Conservation (phyloP, 306 rosid genomes). For the Malus sylvestris region DNA sequence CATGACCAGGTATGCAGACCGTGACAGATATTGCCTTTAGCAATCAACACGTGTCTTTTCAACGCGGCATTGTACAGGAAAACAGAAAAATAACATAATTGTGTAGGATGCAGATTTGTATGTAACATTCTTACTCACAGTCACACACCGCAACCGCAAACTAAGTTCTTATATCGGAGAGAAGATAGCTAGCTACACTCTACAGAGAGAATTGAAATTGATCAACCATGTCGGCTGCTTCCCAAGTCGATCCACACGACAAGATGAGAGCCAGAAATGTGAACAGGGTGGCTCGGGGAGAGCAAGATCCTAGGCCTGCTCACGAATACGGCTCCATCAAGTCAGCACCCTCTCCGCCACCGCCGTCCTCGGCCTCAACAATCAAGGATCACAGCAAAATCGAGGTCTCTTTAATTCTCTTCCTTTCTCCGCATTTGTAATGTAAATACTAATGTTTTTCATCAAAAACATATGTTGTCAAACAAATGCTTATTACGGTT, state of each 20-base stretch:
- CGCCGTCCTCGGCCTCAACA: background rate
- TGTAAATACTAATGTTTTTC: no score
- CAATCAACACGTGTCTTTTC: background rate
- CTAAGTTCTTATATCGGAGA: background rate
- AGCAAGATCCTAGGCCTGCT: slow-evolving; percentile 46
- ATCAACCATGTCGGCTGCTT: slow-evolving; percentile 19
- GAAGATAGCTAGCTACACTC: background rate
- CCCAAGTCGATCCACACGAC: slow-evolving; percentile 44
- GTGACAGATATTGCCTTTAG: background rate
- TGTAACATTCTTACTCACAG: no score
- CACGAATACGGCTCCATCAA: slow-evolving; percentile 52
- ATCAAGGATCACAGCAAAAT: background rate
- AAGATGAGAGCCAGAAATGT: slow-evolving; percentile 48
- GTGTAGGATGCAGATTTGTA: no score
- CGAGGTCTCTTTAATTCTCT: background rate
- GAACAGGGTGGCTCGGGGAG: slow-evolving; percentile 40
- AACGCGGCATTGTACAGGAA: background rate
- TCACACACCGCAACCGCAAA: no score
- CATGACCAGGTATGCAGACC: background rate
- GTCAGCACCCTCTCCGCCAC: background rate
- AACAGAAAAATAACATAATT: no score
- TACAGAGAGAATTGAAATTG: no score
- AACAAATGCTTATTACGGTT: no score
- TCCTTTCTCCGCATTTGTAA: background rate
- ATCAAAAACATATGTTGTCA: no score